A percentile compares a stretch with the other conserved stretches of the same genome.
These are phyloP conservation scores for Penicillium sp. DNA, from an alignment of 2,329 filamentous ascomycete genomes.

Conservation along the genomic window DNA sequence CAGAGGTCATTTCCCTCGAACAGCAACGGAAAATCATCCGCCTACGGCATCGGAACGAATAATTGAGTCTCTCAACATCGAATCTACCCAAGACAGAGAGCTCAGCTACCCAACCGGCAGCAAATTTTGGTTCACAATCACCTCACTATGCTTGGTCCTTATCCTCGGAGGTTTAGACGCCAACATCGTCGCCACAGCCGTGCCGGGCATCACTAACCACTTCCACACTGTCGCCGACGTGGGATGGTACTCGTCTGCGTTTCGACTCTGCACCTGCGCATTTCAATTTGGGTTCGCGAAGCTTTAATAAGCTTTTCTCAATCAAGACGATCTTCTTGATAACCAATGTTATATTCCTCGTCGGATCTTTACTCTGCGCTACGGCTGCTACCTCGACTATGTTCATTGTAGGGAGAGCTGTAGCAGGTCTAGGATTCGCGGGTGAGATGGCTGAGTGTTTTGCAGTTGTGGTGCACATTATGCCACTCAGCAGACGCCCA, in stretches of 20 bases:
- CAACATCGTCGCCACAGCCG: conserved; percentile 35
- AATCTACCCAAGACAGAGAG: neutral
- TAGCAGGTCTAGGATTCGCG: conserved; percentile 28
- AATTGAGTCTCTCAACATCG: conserved; percentile 3
- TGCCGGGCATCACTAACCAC: conserved; percentile 31
- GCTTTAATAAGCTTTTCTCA: conserved; percentile 35
- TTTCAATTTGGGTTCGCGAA: conserved; percentile 26
- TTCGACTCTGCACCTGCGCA: conserved; percentile 20
- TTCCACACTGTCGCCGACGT: conserved; percentile 29
- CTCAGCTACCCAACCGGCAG: conserved; percentile 15
- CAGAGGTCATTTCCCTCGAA: neutral
- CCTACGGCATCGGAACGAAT: neutral
- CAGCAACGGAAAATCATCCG: neutral
- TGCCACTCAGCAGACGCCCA: conserved; percentile 30
- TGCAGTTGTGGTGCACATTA: conserved; percentile 10
- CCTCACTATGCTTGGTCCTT: conserved; percentile 25
- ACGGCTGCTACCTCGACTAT: conserved; percentile 13
- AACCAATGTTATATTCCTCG: conserved; percentile 19
- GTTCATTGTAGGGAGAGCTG: conserved; percentile 21
- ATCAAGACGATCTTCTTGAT: conserved; percentile 28
- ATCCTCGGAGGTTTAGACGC: conserved; percentile 30
- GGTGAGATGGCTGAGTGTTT: conserved; percentile 21
- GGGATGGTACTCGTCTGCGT: conserved; percentile 31
- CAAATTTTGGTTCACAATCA: conserved; percentile 19
- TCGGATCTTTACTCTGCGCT: conserved; percentile 22